Conservation (phyloP, 768 basidiomycete species). For the Plicaturopsis crispa region DNA sequence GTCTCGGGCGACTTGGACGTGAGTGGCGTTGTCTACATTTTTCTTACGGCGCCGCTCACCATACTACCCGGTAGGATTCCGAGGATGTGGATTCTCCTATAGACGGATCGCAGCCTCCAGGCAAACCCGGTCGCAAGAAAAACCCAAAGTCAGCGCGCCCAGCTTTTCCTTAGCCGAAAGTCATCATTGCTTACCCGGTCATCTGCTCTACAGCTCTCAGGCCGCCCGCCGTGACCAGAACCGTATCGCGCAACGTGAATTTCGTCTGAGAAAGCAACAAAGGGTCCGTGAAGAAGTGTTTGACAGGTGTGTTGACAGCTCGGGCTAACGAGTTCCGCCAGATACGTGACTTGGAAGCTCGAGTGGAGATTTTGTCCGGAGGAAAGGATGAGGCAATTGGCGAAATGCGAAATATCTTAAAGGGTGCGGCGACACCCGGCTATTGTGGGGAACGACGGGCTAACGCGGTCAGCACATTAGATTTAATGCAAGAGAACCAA, state of each 20-base stretch:
- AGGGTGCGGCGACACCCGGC: slow-evolving; percentile 35
- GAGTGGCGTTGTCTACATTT: slow-evolving; percentile 6
- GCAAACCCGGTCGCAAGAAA: slow-evolving; percentile 79
- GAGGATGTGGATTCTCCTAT: slow-evolving; percentile 55
- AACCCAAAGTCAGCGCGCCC: slow-evolving; percentile 86
- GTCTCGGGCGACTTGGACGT: slow-evolving; percentile 57
- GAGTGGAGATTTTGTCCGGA: slow-evolving; percentile 90
- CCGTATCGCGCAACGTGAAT: slow-evolving; percentile 89
- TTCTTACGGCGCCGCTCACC: slow-evolving; percentile 1
- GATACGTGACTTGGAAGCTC: slow-evolving; percentile 93
- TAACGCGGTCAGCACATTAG: slow-evolving; percentile 25
- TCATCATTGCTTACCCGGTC: slow-evolving; percentile 7
- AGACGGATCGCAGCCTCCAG: slow-evolving; percentile 10
- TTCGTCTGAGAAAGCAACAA: slow-evolving; percentile 87
- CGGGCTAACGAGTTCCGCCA: slow-evolving; percentile 20
- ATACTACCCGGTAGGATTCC: slow-evolving; percentile 41
- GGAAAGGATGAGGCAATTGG: slow-evolving; percentile 84
- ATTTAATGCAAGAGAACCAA: slow-evolving; percentile 87
- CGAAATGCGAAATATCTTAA: slow-evolving; percentile 77
- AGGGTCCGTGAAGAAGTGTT: slow-evolving; percentile 34
- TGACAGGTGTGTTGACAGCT: slow-evolving; percentile 2
- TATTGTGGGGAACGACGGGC: not conserved
- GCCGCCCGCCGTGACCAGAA: slow-evolving; percentile 86
- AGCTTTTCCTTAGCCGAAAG: no score
- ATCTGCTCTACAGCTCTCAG: slow-evolving; percentile 53